These are phyloP conservation scores for Penicillium digitatum DNA, from an alignment of 2,329 filamentous ascomycete species.

Conservation along the genomic window DNA sequence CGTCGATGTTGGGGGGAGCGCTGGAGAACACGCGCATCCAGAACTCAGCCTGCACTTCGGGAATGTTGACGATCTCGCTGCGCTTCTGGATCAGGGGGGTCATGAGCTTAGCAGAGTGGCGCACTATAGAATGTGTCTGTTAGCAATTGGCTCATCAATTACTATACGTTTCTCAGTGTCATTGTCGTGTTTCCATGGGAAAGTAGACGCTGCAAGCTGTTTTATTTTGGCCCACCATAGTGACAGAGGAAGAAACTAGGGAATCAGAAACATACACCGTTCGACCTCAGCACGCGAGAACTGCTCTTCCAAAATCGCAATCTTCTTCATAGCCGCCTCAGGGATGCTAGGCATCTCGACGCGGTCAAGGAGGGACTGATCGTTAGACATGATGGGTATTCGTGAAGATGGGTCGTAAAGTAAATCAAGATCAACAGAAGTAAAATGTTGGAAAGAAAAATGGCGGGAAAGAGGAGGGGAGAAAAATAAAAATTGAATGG, in stretches of 20 bases:
- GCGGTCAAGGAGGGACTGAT: constrained; percentile 35
- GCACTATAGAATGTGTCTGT: constrained; percentile 51
- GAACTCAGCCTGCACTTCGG: constrained; percentile 63
- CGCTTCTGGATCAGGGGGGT: constrained; percentile 73
- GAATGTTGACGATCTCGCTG: constrained; percentile 63
- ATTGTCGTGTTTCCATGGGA: neutral
- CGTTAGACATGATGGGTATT: constrained; percentile 19
- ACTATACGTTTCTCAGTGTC: neutral
- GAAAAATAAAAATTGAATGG: constrained; percentile 4
- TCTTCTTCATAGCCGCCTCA: constrained; percentile 54
- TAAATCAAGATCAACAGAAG: constrained; percentile 2
- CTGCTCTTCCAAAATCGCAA: constrained; percentile 74
- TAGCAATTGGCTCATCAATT: neutral
- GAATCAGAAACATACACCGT: constrained; percentile 60
- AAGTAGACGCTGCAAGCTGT: neutral
- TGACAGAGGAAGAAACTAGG: neutral
- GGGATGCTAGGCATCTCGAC: constrained; percentile 34
- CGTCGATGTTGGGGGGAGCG: constrained; percentile 78
- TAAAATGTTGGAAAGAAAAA: neutral
- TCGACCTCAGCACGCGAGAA: constrained; percentile 81
- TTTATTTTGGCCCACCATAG: neutral
- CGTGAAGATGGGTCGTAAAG: neutral
- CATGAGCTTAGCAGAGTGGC: constrained; percentile 65
- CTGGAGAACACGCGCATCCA: constrained; percentile 93
- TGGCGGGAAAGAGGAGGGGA: constrained; percentile 3